Conservation (phyloP, 768 basidiomycete species). For the Leucosporidium creatinivorum region DNA sequence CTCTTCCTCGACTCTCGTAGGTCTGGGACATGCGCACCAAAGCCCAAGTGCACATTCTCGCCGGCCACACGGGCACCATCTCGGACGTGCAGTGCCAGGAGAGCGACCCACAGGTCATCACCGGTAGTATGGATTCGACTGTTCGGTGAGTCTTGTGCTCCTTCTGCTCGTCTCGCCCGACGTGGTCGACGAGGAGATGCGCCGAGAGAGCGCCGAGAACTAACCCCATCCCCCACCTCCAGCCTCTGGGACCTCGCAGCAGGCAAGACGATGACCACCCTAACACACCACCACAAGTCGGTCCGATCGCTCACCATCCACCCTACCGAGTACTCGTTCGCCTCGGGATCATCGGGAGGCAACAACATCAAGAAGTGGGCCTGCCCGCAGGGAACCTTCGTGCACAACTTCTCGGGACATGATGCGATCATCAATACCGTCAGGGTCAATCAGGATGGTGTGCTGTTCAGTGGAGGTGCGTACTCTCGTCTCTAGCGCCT, state of each 20-base stretch:
- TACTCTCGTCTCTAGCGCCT: slow-evolving; percentile 10
- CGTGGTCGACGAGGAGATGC: too few relatives aligned
- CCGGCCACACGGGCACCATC: slow-evolving; percentile 90
- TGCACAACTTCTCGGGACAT: slow-evolving; percentile 93
- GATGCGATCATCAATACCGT: slow-evolving; percentile 96
- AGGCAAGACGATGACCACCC: slow-evolving; percentile 88
- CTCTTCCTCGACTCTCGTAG: slow-evolving; percentile 17
- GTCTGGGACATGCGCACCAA: slow-evolving; percentile 99
- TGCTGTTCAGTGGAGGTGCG: slow-evolving; percentile 92
- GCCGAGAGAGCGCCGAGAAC: background rate
- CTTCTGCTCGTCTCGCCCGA: too few relatives aligned
- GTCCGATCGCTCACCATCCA: slow-evolving; percentile 90
- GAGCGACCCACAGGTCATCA: slow-evolving; percentile 95
- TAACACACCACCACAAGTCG: slow-evolving; percentile 99
- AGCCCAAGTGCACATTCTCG: slow-evolving; percentile 83
- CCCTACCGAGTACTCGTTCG: slow-evolving; percentile 94
- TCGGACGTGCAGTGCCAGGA: slow-evolving; percentile 95
- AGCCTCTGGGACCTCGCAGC: slow-evolving; percentile 97
- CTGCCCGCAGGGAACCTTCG: slow-evolving; percentile 90
- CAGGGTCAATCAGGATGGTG: slow-evolving; percentile 88
- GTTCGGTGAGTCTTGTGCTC: slow-evolving; percentile 54
- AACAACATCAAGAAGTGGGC: slow-evolving; percentile 99
- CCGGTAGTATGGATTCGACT: slow-evolving; percentile 96
- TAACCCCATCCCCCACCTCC: background rate
- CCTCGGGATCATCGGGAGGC: slow-evolving; percentile 90